phyloP scores from a whole-genome alignment of 768 basidiomycete genomes.

The Russula earlei region DNA sequence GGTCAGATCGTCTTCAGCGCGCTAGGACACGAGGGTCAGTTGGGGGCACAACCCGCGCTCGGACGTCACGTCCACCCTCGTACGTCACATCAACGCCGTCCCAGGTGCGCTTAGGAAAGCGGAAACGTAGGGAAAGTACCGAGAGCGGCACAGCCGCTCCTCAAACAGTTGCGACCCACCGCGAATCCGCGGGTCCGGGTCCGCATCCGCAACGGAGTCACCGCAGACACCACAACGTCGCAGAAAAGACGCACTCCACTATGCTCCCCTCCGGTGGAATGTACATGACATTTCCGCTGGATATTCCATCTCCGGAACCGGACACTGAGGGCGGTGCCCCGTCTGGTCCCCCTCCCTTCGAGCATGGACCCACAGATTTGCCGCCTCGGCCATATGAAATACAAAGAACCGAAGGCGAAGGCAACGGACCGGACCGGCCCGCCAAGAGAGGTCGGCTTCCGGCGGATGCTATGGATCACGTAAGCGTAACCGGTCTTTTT shows the following conservation, averaged over 20 bases:
- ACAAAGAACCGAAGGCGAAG: neutral
- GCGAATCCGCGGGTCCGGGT: conserved; percentile 9
- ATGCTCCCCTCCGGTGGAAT: conserved; percentile 18
- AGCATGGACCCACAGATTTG: conserved; percentile 16
- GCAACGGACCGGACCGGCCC: conserved; percentile 4
- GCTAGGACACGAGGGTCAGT: neutral
- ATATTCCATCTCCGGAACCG: conserved; percentile 17
- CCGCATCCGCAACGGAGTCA: conserved; percentile 13
- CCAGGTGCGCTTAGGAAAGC: conserved; percentile 9
- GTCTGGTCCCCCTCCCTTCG: conserved; percentile 13
- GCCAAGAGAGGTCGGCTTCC: conserved; percentile 11
- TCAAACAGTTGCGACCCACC: conserved; percentile 1
- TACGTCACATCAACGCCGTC: neutral
- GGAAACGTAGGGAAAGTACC: conserved; percentile 7
- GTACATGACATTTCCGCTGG: conserved; percentile 18
- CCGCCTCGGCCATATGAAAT: conserved; percentile 15
- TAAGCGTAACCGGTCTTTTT: neutral
- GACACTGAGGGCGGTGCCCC: neutral
- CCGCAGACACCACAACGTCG: conserved; percentile 15
- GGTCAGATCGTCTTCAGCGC: conserved; percentile 13
- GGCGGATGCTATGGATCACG: conserved; percentile 16
- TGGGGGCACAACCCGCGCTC: neutral
- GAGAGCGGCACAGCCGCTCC: neutral
- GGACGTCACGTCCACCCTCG: neutral
- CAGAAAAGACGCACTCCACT: conserved; percentile 19